Evolutionary conservation across 2,329 filamentous ascomycete species (phyloP).

Genomic region (Aspergillus vadensis): DNA sequence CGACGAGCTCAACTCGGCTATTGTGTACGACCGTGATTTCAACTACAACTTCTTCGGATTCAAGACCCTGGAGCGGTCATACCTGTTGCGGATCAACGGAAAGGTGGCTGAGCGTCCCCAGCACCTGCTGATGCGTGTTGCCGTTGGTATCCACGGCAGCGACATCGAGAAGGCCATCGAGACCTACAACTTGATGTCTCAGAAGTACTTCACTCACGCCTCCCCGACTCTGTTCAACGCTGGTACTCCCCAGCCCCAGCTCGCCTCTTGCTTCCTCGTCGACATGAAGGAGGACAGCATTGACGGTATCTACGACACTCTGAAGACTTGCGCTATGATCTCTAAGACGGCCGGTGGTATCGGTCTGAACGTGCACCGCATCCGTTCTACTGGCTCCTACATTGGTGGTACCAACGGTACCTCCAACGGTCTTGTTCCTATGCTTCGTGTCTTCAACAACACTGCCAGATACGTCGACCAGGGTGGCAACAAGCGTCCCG

Average conservation of each 20-base stretch:
- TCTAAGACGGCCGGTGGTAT: constrained; percentile 99
- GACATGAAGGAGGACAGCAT: constrained; percentile 99
- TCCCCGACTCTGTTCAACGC: constrained; percentile 98
- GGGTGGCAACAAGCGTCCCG: constrained; percentile 97
- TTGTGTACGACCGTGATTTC: constrained; percentile 99
- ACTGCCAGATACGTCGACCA: constrained; percentile 98
- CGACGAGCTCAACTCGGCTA: constrained; percentile 96
- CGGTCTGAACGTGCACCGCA: constrained; percentile 93
- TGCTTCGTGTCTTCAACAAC: constrained; percentile 99
- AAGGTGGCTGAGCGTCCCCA: constrained; percentile 97
- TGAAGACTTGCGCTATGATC: constrained; percentile 99
- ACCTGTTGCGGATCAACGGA: constrained; percentile 90
- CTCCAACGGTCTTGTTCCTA: constrained; percentile 94
- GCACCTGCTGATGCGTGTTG: constrained; percentile 99
- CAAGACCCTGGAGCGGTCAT: constrained; percentile 98
- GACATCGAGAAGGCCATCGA: constrained; percentile 92
- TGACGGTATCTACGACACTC: constrained; percentile 97
- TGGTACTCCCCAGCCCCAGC: constrained; percentile 88
- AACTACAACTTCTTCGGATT: constrained; percentile 99
- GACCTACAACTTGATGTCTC: constrained; percentile 99
- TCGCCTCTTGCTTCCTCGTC: constrained; percentile 97
- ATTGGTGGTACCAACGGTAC: constrained; percentile 98
- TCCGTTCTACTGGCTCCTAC: constrained; percentile 95
- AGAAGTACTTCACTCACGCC: constrained; percentile 97
- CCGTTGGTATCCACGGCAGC: constrained; percentile 94